phyloP scores from a whole-genome alignment of 805 yeast genomes.

The Saccharomycopsis sp. region DNA sequence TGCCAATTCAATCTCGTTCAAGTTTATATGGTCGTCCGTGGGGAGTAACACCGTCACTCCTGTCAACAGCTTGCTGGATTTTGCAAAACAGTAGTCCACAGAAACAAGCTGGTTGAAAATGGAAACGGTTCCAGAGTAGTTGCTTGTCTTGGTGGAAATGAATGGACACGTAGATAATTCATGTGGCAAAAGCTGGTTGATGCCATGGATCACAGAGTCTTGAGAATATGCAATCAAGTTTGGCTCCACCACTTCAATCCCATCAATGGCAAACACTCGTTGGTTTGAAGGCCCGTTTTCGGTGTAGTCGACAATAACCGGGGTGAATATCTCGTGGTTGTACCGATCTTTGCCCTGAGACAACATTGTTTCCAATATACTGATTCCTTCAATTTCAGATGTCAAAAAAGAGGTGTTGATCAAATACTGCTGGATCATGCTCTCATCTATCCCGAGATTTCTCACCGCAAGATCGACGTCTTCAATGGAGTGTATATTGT shows the following conservation, averaged over 20 bases:
- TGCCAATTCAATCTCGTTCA: slow-evolving; percentile 35
- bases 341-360: background rate
- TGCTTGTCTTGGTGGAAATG: background rate
- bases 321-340: slow-evolving; percentile 22
- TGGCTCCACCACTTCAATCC: slow-evolving; percentile 43
- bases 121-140: background rate
- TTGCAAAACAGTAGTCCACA: slow-evolving; percentile 3
- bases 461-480: slow-evolving; percentile 21
- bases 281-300: slow-evolving; percentile 22
- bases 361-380: slow-evolving; percentile 24
- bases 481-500: slow-evolving; percentile 20
- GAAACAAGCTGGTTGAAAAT: slow-evolving; percentile 1
- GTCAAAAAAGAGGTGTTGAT: slow-evolving; percentile 28
- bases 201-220: slow-evolving; percentile 58
- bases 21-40: slow-evolving; percentile 31
- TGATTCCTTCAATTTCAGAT: slow-evolving; percentile 26
- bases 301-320: slow-evolving; percentile 26
- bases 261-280: slow-evolving; percentile 28
- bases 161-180: slow-evolving; percentile 26
- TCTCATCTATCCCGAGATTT: no score
- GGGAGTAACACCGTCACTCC: slow-evolving; percentile 42
- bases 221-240: slow-evolving; percentile 54
- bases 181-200: slow-evolving; percentile 39
- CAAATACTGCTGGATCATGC: slow-evolving; percentile 28
- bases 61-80: background rate